A percentile compares a stretch with the other conserved stretches of the same genome.
Evolutionary conservation across 257 asterid genomes (phyloP).

Genomic region (Rubia yunnanensis): DNA sequence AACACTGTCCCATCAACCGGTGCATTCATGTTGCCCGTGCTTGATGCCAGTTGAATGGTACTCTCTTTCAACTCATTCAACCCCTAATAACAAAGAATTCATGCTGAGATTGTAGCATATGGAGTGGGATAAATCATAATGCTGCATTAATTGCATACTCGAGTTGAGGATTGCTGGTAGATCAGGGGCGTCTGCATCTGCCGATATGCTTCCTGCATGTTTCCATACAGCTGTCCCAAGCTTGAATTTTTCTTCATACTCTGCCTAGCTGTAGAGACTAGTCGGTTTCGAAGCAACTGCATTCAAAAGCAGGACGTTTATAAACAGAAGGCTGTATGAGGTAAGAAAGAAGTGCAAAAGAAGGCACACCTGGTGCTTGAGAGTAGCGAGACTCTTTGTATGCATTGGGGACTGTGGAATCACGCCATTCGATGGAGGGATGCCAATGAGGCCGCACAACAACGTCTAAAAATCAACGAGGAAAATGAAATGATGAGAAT

Average conservation of each 20-base stretch:
- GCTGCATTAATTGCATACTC: conserved; percentile 29
- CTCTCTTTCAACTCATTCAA: conserved; percentile 81
- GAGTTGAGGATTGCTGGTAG: conserved; percentile 54
- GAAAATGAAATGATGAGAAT: background rate
- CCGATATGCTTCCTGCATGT: conserved; percentile 81
- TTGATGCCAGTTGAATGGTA: conserved; percentile 61
- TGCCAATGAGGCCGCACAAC: conserved; percentile 80
- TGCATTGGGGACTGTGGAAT: conserved; percentile 97
- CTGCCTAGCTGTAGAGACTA: conserved; percentile 56
- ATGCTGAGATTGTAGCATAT: background rate
- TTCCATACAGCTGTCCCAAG: conserved; percentile 72
- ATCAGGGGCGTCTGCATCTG: conserved; percentile 86
- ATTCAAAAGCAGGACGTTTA: background rate
- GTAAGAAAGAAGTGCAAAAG: background rate
- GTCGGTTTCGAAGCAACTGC: conserved; percentile 70
- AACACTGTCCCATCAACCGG: conserved; percentile 73
- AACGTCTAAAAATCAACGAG: conserved; percentile 35
- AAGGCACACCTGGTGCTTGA: conserved; percentile 75
- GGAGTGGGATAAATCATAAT: background rate
- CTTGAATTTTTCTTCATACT: conserved; percentile 64
- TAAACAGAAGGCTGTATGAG: background rate
- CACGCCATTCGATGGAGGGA: conserved; percentile 88
- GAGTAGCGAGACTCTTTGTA: conserved; percentile 79
- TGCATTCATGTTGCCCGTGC: conserved; percentile 69
- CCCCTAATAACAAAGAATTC: conserved; percentile 38